Base-by-base conservation (phyloP, 1,284 basidiomycete genomes). In the Ceratobasidium sp. region DNA sequence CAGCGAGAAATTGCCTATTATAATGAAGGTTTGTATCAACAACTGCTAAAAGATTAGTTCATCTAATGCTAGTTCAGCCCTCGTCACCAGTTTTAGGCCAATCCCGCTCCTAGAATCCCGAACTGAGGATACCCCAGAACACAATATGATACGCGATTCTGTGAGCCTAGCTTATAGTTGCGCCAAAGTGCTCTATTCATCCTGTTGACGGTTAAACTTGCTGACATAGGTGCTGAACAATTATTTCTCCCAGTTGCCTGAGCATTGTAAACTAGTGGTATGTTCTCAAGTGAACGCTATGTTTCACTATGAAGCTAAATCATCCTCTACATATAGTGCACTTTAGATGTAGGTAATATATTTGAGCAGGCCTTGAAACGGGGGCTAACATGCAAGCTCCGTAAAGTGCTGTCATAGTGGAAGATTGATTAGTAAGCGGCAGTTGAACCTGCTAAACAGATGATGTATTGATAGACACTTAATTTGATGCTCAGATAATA, bases 401-500 rank as follows among this genome's bases (percentile, higher is more conserved):
- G 57, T 12, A 40, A 40, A 59, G 57, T 59, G 57, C 26, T 59
- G 57, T 40, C 57, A 59, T 20, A 59, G 57, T 26, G 57, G 57
- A 59, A 59, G 57, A n/a, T 13, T 59, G 38, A 28, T 59, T 20
- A 59, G 57, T 59, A 26, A 59, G 57, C 28, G 23, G 26, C 20
- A 20, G 15, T 26, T 33, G 12, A 20, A 28, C 23, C 10, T 40
- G n/a, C n/a, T 20, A 26, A 59, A 15, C 12, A 40, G 7, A 33
- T 13, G 38, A 33, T 33, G 17, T 48, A 48, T 17, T 48, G 10
- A 57, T 23, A 57, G 26, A 10, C 33, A 4, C 33, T 33, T 33
- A 33, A 33, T 33, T 23, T 13, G 12, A 28, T 59, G 13, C n/a
- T 26, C 20, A 59, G 57, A 59, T n/a, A 33, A 40, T 40, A 59